phyloP scores from a whole-genome alignment of 1,139 yeast genomes.

The Nakaseomyces kungkrabaensis region DNA sequence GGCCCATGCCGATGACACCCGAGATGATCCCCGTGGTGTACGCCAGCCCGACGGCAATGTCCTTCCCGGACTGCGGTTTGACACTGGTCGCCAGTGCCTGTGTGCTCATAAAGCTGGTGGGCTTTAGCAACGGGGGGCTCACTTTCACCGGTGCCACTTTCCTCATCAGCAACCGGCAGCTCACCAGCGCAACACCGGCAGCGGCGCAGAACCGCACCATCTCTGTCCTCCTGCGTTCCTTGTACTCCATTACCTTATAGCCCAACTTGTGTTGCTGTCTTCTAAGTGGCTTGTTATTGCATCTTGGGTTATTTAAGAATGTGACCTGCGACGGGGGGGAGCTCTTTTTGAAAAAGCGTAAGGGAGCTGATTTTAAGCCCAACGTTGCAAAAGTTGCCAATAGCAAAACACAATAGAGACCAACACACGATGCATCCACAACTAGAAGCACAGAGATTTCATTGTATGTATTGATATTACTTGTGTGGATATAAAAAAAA shows the following conservation, averaged over 20 bases:
- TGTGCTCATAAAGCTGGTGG: not conserved
- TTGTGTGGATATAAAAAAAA: not conserved
- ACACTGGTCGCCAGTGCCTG: constrained; percentile 29
- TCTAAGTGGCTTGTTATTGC: not conserved
- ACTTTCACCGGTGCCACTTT: constrained; percentile 67
- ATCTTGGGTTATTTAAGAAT: not conserved
- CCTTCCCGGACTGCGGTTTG: constrained; percentile 42
- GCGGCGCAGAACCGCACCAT: constrained; percentile 65
- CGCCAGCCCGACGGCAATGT: not conserved
- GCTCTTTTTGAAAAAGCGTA: too few species aligned
- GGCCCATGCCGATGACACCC: constrained; percentile 60
- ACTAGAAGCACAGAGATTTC: constrained; percentile 34
- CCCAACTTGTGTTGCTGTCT: too few species aligned
- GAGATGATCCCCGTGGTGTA: constrained; percentile 57
- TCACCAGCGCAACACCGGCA: constrained; percentile 59
- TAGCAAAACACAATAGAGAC: not conserved
- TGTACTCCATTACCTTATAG: constrained; percentile 21
- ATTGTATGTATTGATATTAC: constrained; percentile 24
- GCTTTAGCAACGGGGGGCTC: not conserved
- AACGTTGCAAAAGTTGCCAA: not conserved
- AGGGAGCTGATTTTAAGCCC: too few species aligned
- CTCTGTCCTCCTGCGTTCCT: constrained; percentile 56
- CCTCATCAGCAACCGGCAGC: constrained; percentile 66
- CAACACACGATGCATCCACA: constrained; percentile 33
- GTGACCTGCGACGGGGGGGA: too few species aligned